Evolutionary conservation across 768 basidiomycete genomes (phyloP), one percentile per base, ranked within the genome.

Genomic region (Daedaleopsis nitida): DNA sequence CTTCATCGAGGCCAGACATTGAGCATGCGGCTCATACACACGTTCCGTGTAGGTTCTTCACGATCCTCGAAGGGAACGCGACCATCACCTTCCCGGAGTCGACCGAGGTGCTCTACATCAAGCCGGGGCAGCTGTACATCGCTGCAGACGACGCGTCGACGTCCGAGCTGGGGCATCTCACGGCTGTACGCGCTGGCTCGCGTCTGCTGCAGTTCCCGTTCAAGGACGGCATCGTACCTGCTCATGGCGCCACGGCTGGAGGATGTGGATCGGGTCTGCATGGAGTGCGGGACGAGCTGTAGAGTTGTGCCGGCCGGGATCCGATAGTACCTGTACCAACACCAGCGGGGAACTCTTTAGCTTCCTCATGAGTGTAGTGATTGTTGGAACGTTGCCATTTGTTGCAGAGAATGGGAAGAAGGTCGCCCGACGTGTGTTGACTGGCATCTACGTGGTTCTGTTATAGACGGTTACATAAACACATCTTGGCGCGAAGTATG

Each of bases 81-180:
- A 57, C 55, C 11, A 57, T 57, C 24, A 57, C 55, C 4, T 57
- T 57, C 55, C 55, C 55, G 16, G 47, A 42, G n/a, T 57, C 55
- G 12, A 44, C 45, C 14, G 44, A 57, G 27, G 19, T 57, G 14
- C 42, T 57, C 38, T 44, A 57, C 21, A 44, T 57, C 32, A 47
- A 57, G 55, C 55, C 42, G 11, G 19, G 27, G 9, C 27, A 16
- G 47, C 17, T 57, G 16, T 57, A 57, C 44, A 42, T 42, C 9
- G 55, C 55, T 2, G 45, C 55, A n/a, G 55, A 57, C 35, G 45
- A 57, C 24, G 55, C 55, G 44, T 42, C 55, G 23, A 57, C 55
- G 19, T 57, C 55, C 3, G 44, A 57, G 47, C 55, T 57, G 21
- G 55, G 55, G 16, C 55, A 57, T 44, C 34, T 47, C 34, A 57